Evolutionary conservation across 2,329 filamentous ascomycete genomes (phyloP), one percentile per base, ranked within the genome.

Genomic region (Fusarium veterinarium): DNA sequence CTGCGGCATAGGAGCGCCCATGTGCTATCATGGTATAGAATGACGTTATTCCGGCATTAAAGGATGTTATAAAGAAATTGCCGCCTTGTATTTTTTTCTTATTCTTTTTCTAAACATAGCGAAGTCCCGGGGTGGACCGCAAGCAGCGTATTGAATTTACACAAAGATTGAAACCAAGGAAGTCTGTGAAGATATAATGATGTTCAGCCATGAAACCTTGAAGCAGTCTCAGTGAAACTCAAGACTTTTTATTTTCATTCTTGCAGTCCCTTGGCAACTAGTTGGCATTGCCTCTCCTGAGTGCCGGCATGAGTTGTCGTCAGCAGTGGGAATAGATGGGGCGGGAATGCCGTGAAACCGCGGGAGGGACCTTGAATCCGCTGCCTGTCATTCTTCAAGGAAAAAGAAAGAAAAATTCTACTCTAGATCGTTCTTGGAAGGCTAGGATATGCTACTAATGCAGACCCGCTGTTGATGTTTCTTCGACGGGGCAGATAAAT

Each of bases 241-340:
- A 17, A 11, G 33, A 17, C 14, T 13, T n/a, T 30, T 28, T n/a
- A 28, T n/a, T 17, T 20, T 42, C 8, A 17, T 31, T 42, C 8
- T 55, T 19, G 25, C 25, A 23, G 31, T n/a, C 25, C 20, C 37
- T 23, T 55, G 51, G 25, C 37, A 30, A n/a, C 49, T 28, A 35
- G 25, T 19, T 49, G 14, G 56, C 25, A 31, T 59, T 59, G 33
- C 44, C 56, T 59, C 42, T 59, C 38, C 56, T 52, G 69, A 74
- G 56, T 73, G 30, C 71, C 71, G 71, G 71, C 71, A 73, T 73
- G 44, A 74, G 60, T 65, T 65, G 56, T 74, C 51, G 55, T 62
- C 64, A 75, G 60, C 64, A 55, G 64, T 71, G 72, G 74, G 63
- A 69, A 73, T 73, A 62, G 72, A 72, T 71, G 67, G 67, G 74